Evolutionary conservation across 345 rosid genomes (phyloP).

Genomic region (Camelina laxa): DNA sequence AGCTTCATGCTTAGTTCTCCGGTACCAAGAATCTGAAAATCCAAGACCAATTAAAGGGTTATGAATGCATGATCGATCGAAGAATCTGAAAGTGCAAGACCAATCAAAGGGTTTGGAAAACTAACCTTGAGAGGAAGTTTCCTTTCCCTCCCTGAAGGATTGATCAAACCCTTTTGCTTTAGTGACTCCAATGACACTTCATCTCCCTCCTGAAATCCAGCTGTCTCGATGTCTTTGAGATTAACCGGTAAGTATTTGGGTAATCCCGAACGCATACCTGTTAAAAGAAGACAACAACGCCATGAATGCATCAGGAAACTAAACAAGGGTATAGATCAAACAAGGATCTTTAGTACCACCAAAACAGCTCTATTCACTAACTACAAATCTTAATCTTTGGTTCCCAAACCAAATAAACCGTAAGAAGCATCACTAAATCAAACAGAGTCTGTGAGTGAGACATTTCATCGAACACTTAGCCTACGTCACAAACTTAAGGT

Average conservation of each 20-base stretch:
- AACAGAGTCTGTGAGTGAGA: conserved; percentile 18
- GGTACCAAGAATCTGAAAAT: conserved; percentile 71
- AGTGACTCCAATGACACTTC: conserved; percentile 84
- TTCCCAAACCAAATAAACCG: neutral
- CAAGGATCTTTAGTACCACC: neutral
- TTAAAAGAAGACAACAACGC: conserved; percentile 17
- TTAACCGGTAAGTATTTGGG: conserved; percentile 83
- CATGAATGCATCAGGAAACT: conserved; percentile 18
- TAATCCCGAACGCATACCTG: conserved; percentile 90
- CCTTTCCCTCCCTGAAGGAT: conserved; percentile 95
- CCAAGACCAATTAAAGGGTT: too few species aligned
- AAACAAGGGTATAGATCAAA: neutral
- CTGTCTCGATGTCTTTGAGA: conserved; percentile 74
- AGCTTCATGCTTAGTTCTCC: conserved; percentile 83
- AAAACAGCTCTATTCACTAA: neutral
- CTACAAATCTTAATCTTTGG: neutral
- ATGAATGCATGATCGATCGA: too few species aligned
- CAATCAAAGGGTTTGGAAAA: neutral
- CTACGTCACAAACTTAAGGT: neutral
- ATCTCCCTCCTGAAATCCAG: conserved; percentile 86
- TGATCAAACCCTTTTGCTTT: conserved; percentile 78
- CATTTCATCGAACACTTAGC: conserved; percentile 40
- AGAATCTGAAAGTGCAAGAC: conserved; percentile 58
- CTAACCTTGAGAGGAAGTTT: conserved; percentile 89
- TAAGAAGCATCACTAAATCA: neutral